A percentile compares a stretch with the other conserved stretches of the same genome.
Evolutionary conservation across 306 rosid species (phyloP).

Genomic region (Trifolium pratense): DNA sequence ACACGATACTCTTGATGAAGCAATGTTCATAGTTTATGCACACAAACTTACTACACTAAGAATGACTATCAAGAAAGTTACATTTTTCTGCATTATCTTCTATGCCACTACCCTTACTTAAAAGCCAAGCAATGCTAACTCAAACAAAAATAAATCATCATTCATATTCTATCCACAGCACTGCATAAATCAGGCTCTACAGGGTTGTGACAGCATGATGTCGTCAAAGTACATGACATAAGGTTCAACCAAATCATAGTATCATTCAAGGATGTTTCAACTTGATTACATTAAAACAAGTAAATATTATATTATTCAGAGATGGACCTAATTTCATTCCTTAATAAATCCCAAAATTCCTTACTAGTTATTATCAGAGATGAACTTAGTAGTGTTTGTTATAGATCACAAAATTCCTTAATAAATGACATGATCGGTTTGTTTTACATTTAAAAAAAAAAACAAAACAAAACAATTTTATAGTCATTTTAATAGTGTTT

Average conservation of each 20-base stretch:
- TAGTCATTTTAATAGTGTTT: too few relatives aligned
- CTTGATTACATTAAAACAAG: neutral
- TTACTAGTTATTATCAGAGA: neutral
- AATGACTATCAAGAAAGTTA: neutral
- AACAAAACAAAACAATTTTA: too few relatives aligned
- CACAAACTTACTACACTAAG: neutral
- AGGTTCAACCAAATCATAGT: neutral
- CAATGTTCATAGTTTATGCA: neutral
- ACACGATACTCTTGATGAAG: neutral
- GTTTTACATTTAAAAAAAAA: too few relatives aligned
- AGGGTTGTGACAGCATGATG: neutral
- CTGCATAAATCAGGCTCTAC: neutral
- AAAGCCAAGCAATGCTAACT: neutral
- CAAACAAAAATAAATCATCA: neutral
- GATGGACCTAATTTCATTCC: neutral
- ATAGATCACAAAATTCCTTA: too few relatives aligned
- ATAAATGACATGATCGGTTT: too few relatives aligned
- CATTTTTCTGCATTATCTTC: neutral
- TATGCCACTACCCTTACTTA: neutral
- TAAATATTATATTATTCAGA: neutral
- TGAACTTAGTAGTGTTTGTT: neutral
- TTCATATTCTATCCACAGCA: neutral
- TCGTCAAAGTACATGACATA: neutral
- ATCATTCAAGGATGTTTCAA: neutral
- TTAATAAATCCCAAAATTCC: neutral